Base-by-base conservation (phyloP, 1,284 basidiomycete genomes). In the Mycena citricolor region DNA sequence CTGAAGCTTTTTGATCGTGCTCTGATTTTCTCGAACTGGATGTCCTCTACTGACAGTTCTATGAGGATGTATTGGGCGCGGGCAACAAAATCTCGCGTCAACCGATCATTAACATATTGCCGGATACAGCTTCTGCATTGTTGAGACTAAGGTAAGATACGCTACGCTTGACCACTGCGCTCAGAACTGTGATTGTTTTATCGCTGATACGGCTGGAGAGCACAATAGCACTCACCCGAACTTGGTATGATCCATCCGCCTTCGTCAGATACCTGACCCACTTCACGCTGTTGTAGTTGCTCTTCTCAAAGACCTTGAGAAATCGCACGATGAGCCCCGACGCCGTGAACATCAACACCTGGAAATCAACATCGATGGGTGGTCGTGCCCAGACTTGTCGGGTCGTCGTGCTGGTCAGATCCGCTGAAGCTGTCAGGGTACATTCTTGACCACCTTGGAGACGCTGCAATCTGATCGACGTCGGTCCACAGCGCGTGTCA, bases 291-390 rank as follows among this genome's bases (percentile, higher is more conserved):
- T 91, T 82, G 61, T 98, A 98, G 57, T 85, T 90, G 63, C 77
- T 83, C 76, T 94, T 97, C 72, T 99, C 97, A 58, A 97, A 97
- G 19, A 99, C 94, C 66, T 98, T 99, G 60, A 99, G 68, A 76
- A 97, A 99, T 35, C 95, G 81, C 13, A 99, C 97, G 40, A 97
- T 85, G 56, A 99, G 66, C 0, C 97, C 97, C 7, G 94, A 97
- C 5, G 94, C 80, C 0, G 95, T 98, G 67, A 97, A 94, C 95
- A 99, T 99, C 58, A 99, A 76, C 45, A 99, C 95, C 69, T 94
- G 83, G 68, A 99, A 99, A 67, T 99, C 94, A 49, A 99, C 83
- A 58, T 97, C 91, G 59, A 99, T 98, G 5, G 97, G 97, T 8
- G 97, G 95, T 37, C 95, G 77, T 8, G 92, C 92, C 97, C 97